Conservation (phyloP, 306 rosid genomes). For the Vigna radiata region DNA sequence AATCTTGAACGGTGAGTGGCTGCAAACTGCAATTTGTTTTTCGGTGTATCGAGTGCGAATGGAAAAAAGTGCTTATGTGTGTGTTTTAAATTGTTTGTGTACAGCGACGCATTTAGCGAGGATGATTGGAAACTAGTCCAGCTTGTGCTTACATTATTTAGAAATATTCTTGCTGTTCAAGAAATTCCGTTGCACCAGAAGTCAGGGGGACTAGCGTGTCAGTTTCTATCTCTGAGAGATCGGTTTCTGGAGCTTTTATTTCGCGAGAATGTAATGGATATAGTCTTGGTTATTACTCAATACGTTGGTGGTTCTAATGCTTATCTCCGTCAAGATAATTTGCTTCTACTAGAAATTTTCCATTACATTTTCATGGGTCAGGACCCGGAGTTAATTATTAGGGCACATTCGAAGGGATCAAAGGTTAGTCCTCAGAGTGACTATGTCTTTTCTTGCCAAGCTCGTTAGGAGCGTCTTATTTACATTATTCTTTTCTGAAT, state of each 20-base stretch:
- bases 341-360: slow-evolving; percentile 89
- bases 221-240: slow-evolving; percentile 75
- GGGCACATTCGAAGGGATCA: slow-evolving; percentile 50
- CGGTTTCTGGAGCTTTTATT: slow-evolving; percentile 81
- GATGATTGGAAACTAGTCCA: slow-evolving; percentile 98
- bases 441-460: slow-evolving; percentile 25
- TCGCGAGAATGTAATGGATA: slow-evolving; percentile 88
- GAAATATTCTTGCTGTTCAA: slow-evolving; percentile 85
- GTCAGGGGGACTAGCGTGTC: slow-evolving; percentile 72
- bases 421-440: slow-evolving; percentile 59
- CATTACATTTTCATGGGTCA: slow-evolving; percentile 79
- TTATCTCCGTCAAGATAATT: slow-evolving; percentile 85
- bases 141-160: slow-evolving; percentile 81
- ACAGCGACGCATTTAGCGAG: slow-evolving; percentile 82
- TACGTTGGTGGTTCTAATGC: slow-evolving; percentile 66
- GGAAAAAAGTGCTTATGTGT: neutral
- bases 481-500: slow-evolving; percentile 15
- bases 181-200: slow-evolving; percentile 82
- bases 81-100: slow-evolving; percentile 16
- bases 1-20: slow-evolving; percentile 81
- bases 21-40: slow-evolving; percentile 2
- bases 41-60: neutral
- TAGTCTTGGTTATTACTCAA: slow-evolving; percentile 75
- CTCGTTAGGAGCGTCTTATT: slow-evolving; percentile 12
- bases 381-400: slow-evolving; percentile 82